Evolutionary conservation across 2,329 filamentous ascomycete species (phyloP), one percentile per base, ranked within the genome.

Genomic region (Phaeosphaeriaceae sp.): DNA sequence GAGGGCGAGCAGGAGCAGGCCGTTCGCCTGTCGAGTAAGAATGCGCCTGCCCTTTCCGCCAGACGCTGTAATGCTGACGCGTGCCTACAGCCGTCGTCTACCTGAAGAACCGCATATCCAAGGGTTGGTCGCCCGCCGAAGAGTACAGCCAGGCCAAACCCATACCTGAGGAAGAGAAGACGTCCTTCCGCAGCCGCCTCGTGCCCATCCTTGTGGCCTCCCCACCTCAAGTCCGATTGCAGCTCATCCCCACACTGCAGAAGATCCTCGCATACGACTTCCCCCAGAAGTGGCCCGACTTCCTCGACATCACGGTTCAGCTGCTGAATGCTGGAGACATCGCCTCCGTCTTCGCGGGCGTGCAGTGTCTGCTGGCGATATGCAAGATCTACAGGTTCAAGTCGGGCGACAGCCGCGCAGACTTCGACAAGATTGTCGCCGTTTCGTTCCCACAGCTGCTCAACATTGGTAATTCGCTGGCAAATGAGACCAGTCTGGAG

Each of bases 331-430:
- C 91, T 24, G 93, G 95, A 78, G 91, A 95, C 75, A 88, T 92
- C 19, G 85, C 88, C 54, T 94, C 92, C 0, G 93, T 98, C 52
- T 93, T 97, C 68, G 93, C 95, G 9, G 95, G 95, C 45, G 84
- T 98, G 66, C 94, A 98, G 80, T 98, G 95, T 76, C 84, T 99
- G 67, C 84, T 98, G 65, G 93, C 94, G 53, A 93, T 98, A 72
- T 98, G 94, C 84, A 90, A 93, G 59, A 93, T 96, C 56, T 99
- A 97, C 81, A 85, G 95, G 62, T 98, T 97, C 84, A 97, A 97
- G 83, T 86, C 88, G 48, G 91, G 92, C 48, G 91, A 91, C 74
- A 89, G 89, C 73, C 85, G 93, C 73, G 85, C 86, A 50, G 93
- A 98, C 75, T 96, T 99, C 72, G 93, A 97, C 78, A 93, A 92